phyloP scores from a whole-genome alignment of 768 basidiomycete species.

The Phallus indusiatus region DNA sequence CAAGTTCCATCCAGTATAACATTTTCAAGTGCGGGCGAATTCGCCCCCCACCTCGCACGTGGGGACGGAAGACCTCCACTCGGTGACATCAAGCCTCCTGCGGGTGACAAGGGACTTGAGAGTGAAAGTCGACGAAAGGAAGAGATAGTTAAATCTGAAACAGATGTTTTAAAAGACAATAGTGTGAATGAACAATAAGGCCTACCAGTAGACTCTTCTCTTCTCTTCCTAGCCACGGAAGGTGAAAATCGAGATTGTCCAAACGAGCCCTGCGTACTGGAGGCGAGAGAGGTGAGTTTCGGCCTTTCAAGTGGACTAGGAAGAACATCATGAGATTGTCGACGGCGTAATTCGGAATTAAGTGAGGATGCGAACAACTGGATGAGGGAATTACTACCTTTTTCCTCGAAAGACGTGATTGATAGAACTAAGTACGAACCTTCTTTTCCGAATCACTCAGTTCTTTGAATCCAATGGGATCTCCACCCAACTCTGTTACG shows the following conservation, averaged over 20 bases:
- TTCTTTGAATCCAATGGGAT: conserved; percentile 71
- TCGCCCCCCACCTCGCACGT: conserved; percentile 48
- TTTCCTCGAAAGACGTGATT: not conserved
- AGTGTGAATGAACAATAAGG: conserved; percentile 8
- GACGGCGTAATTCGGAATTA: conserved; percentile 82
- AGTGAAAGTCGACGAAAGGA: conserved; percentile 58
- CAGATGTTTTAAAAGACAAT: conserved; percentile 4
- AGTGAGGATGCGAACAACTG: conserved; percentile 75
- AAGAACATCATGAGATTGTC: conserved; percentile 69
- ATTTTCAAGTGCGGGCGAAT: conserved; percentile 57
- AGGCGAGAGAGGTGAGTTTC: conserved; percentile 41
- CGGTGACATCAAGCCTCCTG: conserved; percentile 13
- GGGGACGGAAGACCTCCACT: conserved; percentile 56
- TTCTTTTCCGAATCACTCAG: conserved; percentile 81
- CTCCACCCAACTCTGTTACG: conserved; percentile 62
- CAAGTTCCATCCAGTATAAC: conserved; percentile 44
- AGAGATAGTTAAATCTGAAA: conserved; percentile 34
- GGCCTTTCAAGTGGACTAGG: conserved; percentile 50
- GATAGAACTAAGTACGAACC: conserved; percentile 35
- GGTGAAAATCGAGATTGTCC: conserved; percentile 53
- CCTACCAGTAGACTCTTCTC: conserved; percentile 53
- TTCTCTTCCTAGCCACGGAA: conserved; percentile 46
- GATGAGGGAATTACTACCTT: conserved; percentile 9
- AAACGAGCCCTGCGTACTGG: conserved; percentile 43
- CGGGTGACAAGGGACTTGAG: conserved; percentile 30